Base-by-base conservation (phyloP, 495 filamentous ascomycete genomes). In the Extremus antarcticus region DNA sequence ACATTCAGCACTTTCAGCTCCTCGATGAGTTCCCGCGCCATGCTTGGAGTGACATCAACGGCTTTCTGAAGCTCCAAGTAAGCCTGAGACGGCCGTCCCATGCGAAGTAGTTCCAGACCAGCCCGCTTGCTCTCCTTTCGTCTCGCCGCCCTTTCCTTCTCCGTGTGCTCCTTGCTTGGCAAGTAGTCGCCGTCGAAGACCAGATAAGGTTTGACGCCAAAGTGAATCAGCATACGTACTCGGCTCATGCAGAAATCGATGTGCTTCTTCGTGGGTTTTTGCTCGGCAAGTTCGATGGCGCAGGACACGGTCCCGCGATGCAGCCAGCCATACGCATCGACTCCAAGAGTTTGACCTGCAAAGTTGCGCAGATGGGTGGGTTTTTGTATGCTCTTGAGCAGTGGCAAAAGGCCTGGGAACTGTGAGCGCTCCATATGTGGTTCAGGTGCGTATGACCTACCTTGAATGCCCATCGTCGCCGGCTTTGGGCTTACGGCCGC, bases 271-370 rank as follows among this genome's bases (percentile, higher is more conserved):
- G 89, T 96, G 19, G 88, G 89, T 67, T 85, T 89, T 61, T 84
- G 87, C 61, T 88, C 75, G 25, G 90, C 94, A 46, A 99, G 76
- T 56, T 97, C 94, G 58, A 94, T 82, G 53, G 91, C 86, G 67
- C 92, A 99, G 22, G 90, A 76, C 49, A 94, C 81, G 22, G 90
- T 87, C 25, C 91, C 94, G 58, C 94, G 86, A 67, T 99, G 94
- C 32, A 99, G 82, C 94, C 94, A 99, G 65, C 90, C 92, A 75
- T 99, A 99, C 54, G 86, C 90, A 69, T 99, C 94, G 16, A 99
- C 81, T 2, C 86, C 94, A 41, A 99, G 78, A 2, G 87, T 94
- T 68, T 91, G 85, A 25, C 90, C 91, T 13, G 78, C 76, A 67
- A 87, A 97, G 63, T 90, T 87, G 66, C 86, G 94, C 50, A 99